A percentile compares a stretch with the other conserved stretches of the same genome.
These are phyloP conservation scores for Sporothrix dimorphospora DNA, from an alignment of 2,329 filamentous ascomycete species.

Conservation along the genomic window DNA sequence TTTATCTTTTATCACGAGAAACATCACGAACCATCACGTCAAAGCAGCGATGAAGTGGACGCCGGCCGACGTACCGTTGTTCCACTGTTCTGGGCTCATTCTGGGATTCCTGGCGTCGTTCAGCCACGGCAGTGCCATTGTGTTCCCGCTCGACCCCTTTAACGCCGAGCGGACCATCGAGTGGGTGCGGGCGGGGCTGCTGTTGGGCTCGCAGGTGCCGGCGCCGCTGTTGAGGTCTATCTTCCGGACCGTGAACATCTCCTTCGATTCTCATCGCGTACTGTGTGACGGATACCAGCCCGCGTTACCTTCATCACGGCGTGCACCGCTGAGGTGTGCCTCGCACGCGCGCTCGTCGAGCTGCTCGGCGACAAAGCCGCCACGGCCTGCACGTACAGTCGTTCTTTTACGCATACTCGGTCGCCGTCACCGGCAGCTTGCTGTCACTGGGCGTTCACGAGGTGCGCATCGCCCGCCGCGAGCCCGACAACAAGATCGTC, in stretches of 20 bases:
- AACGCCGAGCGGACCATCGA: constrained; percentile 67
- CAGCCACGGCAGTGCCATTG: not conserved
- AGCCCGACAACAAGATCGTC: not conserved
- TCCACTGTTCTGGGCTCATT: not conserved
- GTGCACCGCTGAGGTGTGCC: not conserved
- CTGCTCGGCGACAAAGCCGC: not conserved
- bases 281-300: not conserved
- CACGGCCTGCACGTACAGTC: not conserved
- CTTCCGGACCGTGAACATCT: not conserved
- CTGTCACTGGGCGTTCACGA: not conserved
- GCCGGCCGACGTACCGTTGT: not conserved
- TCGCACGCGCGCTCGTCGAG: constrained; percentile 1
- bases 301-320: not conserved
- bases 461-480: not conserved
- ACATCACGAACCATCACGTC: too few relatives aligned
- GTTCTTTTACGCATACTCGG: not conserved
- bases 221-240: not conserved
- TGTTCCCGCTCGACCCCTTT: constrained; percentile 47
- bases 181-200: constrained; percentile 51
- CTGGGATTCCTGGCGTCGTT: not conserved
- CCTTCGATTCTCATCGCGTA: not conserved
- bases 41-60: not conserved
- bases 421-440: not conserved
- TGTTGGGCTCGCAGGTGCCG: not conserved
- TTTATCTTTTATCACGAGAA: too few relatives aligned